phyloP scores from a whole-genome alignment of 2,329 filamentous ascomycete genomes.

The Thelonectria rubi region DNA sequence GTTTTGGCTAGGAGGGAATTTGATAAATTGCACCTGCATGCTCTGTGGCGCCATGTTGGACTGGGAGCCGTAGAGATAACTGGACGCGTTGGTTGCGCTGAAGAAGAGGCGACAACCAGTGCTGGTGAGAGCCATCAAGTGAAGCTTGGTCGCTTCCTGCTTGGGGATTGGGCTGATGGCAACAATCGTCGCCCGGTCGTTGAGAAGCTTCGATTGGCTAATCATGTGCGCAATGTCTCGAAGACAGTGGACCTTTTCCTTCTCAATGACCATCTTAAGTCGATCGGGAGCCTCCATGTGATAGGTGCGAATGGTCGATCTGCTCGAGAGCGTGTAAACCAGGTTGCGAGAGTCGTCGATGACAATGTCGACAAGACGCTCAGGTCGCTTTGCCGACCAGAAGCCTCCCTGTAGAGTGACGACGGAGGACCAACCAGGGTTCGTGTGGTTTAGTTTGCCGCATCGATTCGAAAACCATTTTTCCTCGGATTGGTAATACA shows the following conservation, averaged over 20 bases:
- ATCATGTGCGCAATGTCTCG: conserved; percentile 88
- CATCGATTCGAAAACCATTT: conserved; percentile 93
- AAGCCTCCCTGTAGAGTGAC: conserved; percentile 61
- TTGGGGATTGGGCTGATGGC: conserved; percentile 86
- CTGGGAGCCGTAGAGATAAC: conserved; percentile 68
- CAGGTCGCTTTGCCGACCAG: conserved; percentile 62
- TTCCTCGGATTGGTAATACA: conserved; percentile 97
- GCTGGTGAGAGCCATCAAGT: conserved; percentile 88
- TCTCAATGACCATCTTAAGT: conserved; percentile 71
- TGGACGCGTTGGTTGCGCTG: conserved; percentile 84
- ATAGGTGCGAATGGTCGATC: conserved; percentile 90
- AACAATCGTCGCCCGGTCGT: conserved; percentile 76
- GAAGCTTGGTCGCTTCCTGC: conserved; percentile 81
- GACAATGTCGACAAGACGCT: conserved; percentile 79
- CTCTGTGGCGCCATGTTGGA: conserved; percentile 79
- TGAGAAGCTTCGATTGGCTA: conserved; percentile 74
- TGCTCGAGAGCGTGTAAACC: conserved; percentile 89
- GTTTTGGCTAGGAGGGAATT: conserved; percentile 76
- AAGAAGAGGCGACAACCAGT: conserved; percentile 93
- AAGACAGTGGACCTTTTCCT: conserved; percentile 67
- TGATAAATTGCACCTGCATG: conserved; percentile 98
- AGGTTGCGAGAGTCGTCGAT: conserved; percentile 89
- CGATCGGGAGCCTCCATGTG: conserved; percentile 76
- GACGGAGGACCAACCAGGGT: conserved; percentile 73
- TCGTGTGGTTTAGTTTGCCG: conserved; percentile 88